Evolutionary conservation across 352 stramenopile species (phyloP).

Genomic region (Phytophthora syringae): DNA sequence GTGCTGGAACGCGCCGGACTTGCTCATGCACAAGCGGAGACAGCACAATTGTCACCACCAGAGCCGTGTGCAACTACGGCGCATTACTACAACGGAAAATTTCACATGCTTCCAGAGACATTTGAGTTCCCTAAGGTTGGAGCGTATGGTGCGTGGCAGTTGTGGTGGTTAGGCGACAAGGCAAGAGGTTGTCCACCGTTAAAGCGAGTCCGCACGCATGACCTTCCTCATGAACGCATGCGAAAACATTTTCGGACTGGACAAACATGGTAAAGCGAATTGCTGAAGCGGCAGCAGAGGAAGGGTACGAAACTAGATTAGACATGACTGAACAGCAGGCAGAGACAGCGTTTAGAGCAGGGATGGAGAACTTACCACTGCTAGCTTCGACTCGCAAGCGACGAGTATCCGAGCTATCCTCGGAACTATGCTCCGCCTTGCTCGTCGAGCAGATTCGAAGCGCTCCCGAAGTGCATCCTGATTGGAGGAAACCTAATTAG

Average conservation of each 20-base stretch:
- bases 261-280: background rate
- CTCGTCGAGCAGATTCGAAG: background rate
- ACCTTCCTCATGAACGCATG: background rate
- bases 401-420: background rate
- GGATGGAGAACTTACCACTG: background rate
- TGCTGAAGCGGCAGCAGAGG: background rate
- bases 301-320: background rate
- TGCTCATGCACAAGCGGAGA: too few relatives aligned
- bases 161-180: too few relatives aligned
- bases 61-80: too few relatives aligned
- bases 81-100: too few relatives aligned
- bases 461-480: background rate
- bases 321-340: slow-evolving; percentile 1
- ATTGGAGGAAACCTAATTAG: slow-evolving; percentile 1
- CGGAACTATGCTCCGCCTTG: background rate
- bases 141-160: too few relatives aligned
- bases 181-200: too few relatives aligned
- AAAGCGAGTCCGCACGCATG: background rate
- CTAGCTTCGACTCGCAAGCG: slow-evolving; percentile 3
- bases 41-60: too few relatives aligned
- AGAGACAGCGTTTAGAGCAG: background rate
- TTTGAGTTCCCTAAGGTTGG: too few relatives aligned
- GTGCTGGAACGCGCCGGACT: too few relatives aligned
- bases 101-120: too few relatives aligned
- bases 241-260: background rate